Percentiles rank a stretch among this genome's conserved stretches.
Evolutionary conservation across 257 asterid species (phyloP).

Genomic region (Ilex asprella): DNA sequence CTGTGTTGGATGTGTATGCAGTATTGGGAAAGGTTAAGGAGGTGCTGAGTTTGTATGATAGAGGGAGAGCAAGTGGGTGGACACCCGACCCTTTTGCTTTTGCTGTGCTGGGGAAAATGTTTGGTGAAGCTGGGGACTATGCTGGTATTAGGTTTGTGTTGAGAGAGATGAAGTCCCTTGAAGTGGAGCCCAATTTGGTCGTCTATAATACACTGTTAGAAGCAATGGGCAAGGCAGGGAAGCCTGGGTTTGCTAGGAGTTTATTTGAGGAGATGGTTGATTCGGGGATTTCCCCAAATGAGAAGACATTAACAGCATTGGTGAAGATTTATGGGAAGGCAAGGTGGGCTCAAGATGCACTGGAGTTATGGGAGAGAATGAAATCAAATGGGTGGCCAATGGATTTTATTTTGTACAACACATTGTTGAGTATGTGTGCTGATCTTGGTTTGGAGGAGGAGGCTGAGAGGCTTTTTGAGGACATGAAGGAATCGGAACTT

Average conservation of each 20-base stretch:
- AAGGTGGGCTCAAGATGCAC: constrained; percentile 86
- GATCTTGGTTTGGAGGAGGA: constrained; percentile 89
- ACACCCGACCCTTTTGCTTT: constrained; percentile 77
- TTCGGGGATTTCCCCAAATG: constrained; percentile 65
- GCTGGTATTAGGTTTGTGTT: constrained; percentile 79
- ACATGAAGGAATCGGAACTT: constrained; percentile 58
- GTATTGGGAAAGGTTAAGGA: constrained; percentile 77
- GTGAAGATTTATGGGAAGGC: constrained; percentile 92
- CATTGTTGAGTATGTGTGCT: constrained; percentile 93
- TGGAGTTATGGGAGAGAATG: constrained; percentile 89
- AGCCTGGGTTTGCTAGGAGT: constrained; percentile 80
- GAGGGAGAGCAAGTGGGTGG: constrained; percentile 95
- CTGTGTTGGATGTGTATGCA: constrained; percentile 83
- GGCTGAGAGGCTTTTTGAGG: constrained; percentile 65
- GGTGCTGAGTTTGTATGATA: constrained; percentile 80
- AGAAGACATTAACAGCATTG: constrained; percentile 70
- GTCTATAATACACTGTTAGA: constrained; percentile 80
- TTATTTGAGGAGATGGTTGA: constrained; percentile 87
- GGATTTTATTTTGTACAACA: constrained; percentile 75
- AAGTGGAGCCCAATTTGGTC: constrained; percentile 70
- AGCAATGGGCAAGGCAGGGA: constrained; percentile 89
- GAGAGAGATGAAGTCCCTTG: constrained; percentile 78
- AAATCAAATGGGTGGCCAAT: constrained; percentile 77
- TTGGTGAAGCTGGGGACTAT: constrained; percentile 88
- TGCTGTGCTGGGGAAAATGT: constrained; percentile 75